Evolutionary conservation across 257 asterid genomes (phyloP).

Genomic region (Solanum dulcamara): DNA sequence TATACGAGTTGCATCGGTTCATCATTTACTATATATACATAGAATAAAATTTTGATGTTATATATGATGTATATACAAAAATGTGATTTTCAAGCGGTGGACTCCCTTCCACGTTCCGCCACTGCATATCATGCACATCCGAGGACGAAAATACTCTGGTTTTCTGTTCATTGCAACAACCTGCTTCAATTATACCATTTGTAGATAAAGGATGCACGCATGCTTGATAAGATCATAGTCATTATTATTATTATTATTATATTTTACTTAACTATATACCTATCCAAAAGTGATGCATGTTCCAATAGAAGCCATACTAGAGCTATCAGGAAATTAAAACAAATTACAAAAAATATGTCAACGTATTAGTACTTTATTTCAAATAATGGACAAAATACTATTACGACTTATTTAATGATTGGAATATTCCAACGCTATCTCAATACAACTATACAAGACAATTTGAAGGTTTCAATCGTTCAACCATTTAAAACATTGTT

Average conservation of each 20-base stretch:
- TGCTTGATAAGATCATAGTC: neutral
- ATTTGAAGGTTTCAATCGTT: neutral
- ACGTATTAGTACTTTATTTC: neutral
- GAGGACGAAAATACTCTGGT: neutral
- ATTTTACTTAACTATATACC: neutral
- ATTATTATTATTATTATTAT: too few species aligned
- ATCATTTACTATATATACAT: neutral
- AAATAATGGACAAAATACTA: neutral
- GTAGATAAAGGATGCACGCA: neutral
- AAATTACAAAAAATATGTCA: neutral
- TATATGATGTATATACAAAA: too few species aligned
- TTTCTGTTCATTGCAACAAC: neutral
- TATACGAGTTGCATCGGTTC: neutral
- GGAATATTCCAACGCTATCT: neutral
- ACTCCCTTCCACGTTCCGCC: neutral
- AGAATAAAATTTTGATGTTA: neutral
- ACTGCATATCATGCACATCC: neutral
- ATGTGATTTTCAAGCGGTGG: neutral
- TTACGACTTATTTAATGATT: neutral
- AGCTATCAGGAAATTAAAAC: neutral
- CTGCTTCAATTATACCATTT: neutral
- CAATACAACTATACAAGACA: neutral
- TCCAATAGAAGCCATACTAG: neutral
- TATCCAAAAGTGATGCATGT: neutral
- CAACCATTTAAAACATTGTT: neutral